These are phyloP conservation scores for Aspergillus brasiliensis DNA, from an alignment of 2,329 filamentous ascomycete genomes.

Conservation along the genomic window DNA sequence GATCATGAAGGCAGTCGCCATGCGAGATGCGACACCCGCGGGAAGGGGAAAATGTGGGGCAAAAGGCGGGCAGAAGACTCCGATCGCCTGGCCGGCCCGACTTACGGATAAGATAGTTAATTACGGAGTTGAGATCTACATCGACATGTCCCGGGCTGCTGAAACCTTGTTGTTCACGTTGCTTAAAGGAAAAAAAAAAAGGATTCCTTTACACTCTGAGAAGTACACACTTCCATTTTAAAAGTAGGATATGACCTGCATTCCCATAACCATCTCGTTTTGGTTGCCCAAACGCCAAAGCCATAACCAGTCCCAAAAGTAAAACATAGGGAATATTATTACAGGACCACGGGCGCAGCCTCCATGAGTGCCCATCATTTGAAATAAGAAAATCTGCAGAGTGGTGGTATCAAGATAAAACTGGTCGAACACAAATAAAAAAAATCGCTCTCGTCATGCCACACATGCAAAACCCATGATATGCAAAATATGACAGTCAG, in stretches of 20 bases:
- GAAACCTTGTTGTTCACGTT: too few species aligned
- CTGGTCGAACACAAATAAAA: conserved; percentile 13
- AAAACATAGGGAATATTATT: background rate
- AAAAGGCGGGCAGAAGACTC: background rate
- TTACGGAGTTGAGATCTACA: too few species aligned
- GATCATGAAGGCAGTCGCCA: background rate
- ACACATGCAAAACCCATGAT: conserved; percentile 24
- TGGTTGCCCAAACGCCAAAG: background rate
- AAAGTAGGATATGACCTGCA: background rate
- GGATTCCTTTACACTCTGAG: background rate
- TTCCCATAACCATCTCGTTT: background rate
- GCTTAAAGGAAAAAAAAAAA: too few species aligned
- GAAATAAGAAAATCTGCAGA: conserved; percentile 10
- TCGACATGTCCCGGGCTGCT: too few species aligned
- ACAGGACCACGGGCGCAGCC: background rate
- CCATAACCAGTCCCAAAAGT: conserved; percentile 7
- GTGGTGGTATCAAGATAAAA: conserved; percentile 26
- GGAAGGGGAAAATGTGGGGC: background rate
- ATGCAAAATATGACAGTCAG: conserved; percentile 8
- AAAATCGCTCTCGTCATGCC: conserved; percentile 21
- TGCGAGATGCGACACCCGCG: background rate
- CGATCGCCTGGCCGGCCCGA: background rate
- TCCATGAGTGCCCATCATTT: conserved; percentile 1
- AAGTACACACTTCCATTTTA: background rate
- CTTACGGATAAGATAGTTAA: background rate